Conservation (phyloP, 1,284 basidiomycete genomes). For the Puccinia horiana region DNA sequence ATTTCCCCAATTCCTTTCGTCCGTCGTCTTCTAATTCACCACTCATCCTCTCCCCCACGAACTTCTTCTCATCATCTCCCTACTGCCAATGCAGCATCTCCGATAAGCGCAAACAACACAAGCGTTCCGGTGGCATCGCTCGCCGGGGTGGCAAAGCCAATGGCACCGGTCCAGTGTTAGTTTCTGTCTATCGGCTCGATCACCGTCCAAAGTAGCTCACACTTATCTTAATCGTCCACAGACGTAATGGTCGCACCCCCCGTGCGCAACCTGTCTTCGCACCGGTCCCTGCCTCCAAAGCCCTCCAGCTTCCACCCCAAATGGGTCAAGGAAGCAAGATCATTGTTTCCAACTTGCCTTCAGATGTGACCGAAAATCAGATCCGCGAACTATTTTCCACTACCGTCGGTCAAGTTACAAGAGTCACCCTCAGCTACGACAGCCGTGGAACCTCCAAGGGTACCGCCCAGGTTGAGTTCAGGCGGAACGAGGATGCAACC, state of each 20-base stretch:
- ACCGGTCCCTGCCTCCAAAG: slow-evolving; percentile 15
- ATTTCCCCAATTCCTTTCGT: not conserved
- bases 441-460: slow-evolving; percentile 41
- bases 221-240: not conserved
- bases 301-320: slow-evolving; percentile 43
- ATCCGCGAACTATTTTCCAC: slow-evolving; percentile 48
- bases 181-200: not conserved
- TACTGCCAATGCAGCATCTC: slow-evolving; percentile 20
- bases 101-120: slow-evolving; percentile 44
- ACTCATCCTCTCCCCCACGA: not conserved
- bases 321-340: slow-evolving; percentile 48
- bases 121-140: slow-evolving; percentile 15
- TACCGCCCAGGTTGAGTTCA: slow-evolving; percentile 47
- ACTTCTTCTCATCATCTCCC: not conserved
- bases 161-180: slow-evolving; percentile 41
- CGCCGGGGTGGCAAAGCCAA: slow-evolving; percentile 39
- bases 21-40: not conserved
- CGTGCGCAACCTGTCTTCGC: slow-evolving; percentile 19
- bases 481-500: slow-evolving; percentile 40
- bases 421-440: slow-evolving; percentile 39
- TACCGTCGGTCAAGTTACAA: slow-evolving; percentile 45
- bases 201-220: not conserved
- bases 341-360: slow-evolving; percentile 46
- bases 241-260: slow-evolving; percentile 33
- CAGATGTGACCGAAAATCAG: slow-evolving; percentile 48